Conservation (phyloP, 257 asterid genomes). For the Solanum pinnatisectum region DNA sequence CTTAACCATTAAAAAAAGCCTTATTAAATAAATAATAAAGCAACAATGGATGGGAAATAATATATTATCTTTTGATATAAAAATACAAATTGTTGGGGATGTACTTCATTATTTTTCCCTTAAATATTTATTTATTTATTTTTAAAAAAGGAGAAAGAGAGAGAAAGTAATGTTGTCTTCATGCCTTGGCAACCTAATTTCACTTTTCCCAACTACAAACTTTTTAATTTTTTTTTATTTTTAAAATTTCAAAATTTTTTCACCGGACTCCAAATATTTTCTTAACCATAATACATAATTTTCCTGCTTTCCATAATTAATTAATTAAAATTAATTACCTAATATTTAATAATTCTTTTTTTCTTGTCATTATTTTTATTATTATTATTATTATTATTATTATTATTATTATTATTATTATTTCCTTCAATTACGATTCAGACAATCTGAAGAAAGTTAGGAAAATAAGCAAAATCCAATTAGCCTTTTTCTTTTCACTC, state of each 20-base stretch:
- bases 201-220: constrained; percentile 87
- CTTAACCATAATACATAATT: constrained; percentile 85
- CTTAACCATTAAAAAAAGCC: background rate
- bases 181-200: constrained; percentile 86
- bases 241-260: background rate
- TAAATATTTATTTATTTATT: background rate
- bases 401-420: background rate
- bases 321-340: constrained; percentile 38
- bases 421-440: constrained; percentile 21
- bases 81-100: background rate
- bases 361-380: background rate
- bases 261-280: constrained; percentile 71
- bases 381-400: background rate
- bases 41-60: background rate
- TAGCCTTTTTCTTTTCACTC: constrained; percentile 14
- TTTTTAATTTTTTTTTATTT: background rate
- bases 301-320: constrained; percentile 28
- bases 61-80: background rate
- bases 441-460: constrained; percentile 41
- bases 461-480: constrained; percentile 20
- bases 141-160: constrained; percentile 3
- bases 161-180: constrained; percentile 51
- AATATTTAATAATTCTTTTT: constrained; percentile 9
- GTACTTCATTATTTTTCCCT: background rate
- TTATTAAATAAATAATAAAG: background rate